Conservation (phyloP, 768 basidiomycete genomes). For the Boletus pseudo-olivaceus region DNA sequence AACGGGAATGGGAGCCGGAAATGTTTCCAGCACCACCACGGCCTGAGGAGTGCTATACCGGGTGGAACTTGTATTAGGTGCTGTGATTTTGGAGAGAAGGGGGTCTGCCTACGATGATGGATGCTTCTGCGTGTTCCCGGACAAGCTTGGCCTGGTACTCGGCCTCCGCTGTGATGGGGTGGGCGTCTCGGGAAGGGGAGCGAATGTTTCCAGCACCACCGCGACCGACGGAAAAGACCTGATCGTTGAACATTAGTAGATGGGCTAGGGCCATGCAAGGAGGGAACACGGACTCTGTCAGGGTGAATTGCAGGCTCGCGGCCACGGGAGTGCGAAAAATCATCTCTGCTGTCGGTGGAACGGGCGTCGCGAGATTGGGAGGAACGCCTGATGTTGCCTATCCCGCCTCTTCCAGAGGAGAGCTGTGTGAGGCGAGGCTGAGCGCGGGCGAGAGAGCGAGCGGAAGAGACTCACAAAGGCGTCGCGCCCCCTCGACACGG, state of each 20-base stretch:
- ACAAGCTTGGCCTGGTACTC: constrained; percentile 23
- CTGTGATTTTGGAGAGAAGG: rapidly evolving
- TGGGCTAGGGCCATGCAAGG: neutral
- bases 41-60: constrained; percentile 52
- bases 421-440: constrained; percentile 28
- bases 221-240: constrained; percentile 58
- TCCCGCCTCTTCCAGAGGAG: constrained; percentile 65
- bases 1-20: constrained; percentile 41
- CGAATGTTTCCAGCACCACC: constrained; percentile 87
- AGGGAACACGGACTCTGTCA: constrained; percentile 31
- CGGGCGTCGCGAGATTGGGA: constrained; percentile 45
- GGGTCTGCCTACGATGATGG: constrained; percentile 33
- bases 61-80: neutral
- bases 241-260: neutral
- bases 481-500: constrained; percentile 57
- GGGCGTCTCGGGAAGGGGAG: constrained; percentile 61
- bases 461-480: constrained; percentile 42
- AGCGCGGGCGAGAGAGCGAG: neutral
- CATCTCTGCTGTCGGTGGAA: constrained; percentile 46
- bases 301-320: constrained; percentile 48
- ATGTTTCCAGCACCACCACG: constrained; percentile 69
- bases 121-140: constrained; percentile 28
- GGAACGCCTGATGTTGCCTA: constrained; percentile 59
- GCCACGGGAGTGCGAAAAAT: constrained; percentile 49
- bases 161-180: constrained; percentile 23